phyloP scores from a whole-genome alignment of 768 basidiomycete genomes.

The Mycena filopes region DNA sequence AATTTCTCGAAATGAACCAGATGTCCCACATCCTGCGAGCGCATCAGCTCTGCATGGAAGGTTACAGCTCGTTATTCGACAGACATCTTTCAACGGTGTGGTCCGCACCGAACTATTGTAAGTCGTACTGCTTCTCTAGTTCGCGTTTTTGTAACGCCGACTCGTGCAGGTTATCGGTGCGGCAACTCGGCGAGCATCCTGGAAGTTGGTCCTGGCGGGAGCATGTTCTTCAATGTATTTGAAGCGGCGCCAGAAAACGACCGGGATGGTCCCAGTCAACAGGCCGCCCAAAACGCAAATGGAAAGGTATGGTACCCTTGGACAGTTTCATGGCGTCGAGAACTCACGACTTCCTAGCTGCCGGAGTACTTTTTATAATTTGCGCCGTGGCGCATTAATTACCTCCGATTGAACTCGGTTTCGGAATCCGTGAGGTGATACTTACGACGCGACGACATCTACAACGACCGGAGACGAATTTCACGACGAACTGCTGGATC shows the following conservation, averaged over 20 bases:
- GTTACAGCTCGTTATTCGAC: conserved; percentile 97
- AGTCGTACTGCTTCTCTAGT: neutral
- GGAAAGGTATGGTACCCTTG: conserved; percentile 65
- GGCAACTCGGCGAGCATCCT: conserved; percentile 97
- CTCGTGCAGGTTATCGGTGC: conserved; percentile 74
- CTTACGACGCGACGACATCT: conserved; percentile 18
- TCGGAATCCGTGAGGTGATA: neutral
- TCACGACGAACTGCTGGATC: neutral
- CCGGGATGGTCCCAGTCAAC: conserved; percentile 86
- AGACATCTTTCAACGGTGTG: conserved; percentile 97
- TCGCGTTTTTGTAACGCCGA: neutral
- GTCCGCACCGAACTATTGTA: conserved; percentile 97
- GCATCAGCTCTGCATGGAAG: conserved; percentile 99
- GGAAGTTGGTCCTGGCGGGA: conserved; percentile 91
- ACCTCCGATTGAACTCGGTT: neutral
- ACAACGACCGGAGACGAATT: conserved; percentile 17
- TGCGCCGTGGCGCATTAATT: neutral
- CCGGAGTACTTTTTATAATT: conserved; percentile 82
- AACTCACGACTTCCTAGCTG: conserved; percentile 53
- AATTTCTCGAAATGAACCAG: conserved; percentile 94
- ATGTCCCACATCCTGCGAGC: conserved; percentile 99
- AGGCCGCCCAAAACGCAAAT: conserved; percentile 74
- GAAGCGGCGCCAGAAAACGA: conserved; percentile 99
- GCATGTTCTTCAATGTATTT: conserved; percentile 96
- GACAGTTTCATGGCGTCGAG: conserved; percentile 2